Base-by-base conservation (phyloP, 768 basidiomycete species). In the Tulasnella sp. region DNA sequence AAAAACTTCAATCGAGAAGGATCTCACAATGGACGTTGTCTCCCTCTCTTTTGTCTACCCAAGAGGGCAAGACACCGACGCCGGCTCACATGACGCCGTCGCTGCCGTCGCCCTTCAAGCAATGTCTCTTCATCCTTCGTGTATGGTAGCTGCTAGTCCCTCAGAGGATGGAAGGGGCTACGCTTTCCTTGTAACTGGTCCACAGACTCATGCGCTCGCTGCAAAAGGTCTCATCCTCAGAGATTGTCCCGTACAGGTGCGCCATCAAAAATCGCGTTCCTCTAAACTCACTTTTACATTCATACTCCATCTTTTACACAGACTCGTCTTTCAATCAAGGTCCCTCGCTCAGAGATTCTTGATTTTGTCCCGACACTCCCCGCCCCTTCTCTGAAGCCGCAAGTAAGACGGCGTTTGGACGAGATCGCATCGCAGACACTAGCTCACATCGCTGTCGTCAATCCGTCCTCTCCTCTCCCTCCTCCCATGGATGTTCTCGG, bases 11-110 rank as follows among this genome's bases (percentile, higher is more conserved):
- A n/a, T n/a, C n/a, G n/a, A n/a, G n/a, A n/a, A n/a, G n/a, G n/a
- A n/a, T n/a, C n/a, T n/a, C n/a, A n/a, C 37, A 19, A 92, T 95
- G 91, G 91, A 95, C 65, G 78, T 92, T 64, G 93, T 92, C 76
- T 86, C 89, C 49, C 86, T 87, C 59, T 86, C 89, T 62, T 92
- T 95, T 74, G 82, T 82, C 59, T 83, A 85, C 70, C 88, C 89
- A 62, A 83, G 85, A 58, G 41, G 59, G 56, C 50, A 52, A 53
- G 24, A 37, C 61, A 9, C 52, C 58, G 15, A 55, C 60, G 25
- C 55, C 59, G n/a, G 46, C 53, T 39, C 46, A 5, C 48, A 49
- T 41, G 64, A 66, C 40, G 66, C 83, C 39, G 76, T 93, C 27
- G 71, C 80, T 58, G 85, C 85, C 61, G 75, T 92, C 49, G 79